These are phyloP conservation scores for Periconia sp. DNA, from an alignment of 2,329 filamentous ascomycete genomes.

Conservation along the genomic window DNA sequence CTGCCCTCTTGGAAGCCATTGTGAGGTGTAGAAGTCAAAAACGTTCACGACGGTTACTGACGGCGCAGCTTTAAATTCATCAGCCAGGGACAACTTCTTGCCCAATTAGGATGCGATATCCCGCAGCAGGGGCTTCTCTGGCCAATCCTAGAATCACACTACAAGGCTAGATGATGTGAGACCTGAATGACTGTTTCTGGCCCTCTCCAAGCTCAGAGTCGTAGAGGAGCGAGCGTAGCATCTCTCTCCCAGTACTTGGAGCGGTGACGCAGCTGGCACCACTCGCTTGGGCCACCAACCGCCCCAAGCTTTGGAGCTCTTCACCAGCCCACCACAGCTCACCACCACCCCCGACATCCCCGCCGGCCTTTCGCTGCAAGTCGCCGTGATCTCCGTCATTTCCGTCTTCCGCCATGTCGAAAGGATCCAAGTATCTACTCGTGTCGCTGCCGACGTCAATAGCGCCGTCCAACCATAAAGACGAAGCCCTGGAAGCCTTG, in stretches of 20 bases:
- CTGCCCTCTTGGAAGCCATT: conserved; percentile 39
- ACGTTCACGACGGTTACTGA: conserved; percentile 14
- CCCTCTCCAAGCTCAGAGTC: not conserved
- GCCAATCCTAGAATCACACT: too few relatives aligned
- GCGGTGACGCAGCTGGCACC: conserved; percentile 10
- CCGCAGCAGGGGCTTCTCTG: too few relatives aligned
- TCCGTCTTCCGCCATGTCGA: conserved; percentile 47
- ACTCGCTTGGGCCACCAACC: conserved; percentile 12
- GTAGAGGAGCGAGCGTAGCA: not conserved
- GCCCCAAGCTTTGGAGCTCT: conserved; percentile 27
- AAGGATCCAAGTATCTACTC: conserved; percentile 74
- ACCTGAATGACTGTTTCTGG: too few relatives aligned
- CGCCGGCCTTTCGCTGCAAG: conserved; percentile 8
- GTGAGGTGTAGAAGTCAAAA: conserved; percentile 15
- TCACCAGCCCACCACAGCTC: conserved; percentile 23
- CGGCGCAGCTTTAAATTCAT: conserved; percentile 10
- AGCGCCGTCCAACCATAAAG: conserved; percentile 77
- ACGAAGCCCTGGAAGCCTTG: conserved; percentile 81
- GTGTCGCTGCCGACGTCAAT: conserved; percentile 90
- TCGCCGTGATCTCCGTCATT: conserved; percentile 20
- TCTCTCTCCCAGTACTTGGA: too few relatives aligned
- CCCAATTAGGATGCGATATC: conserved; percentile 7
- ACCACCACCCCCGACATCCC: conserved; percentile 14
- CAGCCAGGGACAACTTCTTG: conserved; percentile 2
- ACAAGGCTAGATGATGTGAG: too few relatives aligned